Conservation (phyloP, 169 alveolate genomes). For the Cryptosporidium sp. region DNA sequence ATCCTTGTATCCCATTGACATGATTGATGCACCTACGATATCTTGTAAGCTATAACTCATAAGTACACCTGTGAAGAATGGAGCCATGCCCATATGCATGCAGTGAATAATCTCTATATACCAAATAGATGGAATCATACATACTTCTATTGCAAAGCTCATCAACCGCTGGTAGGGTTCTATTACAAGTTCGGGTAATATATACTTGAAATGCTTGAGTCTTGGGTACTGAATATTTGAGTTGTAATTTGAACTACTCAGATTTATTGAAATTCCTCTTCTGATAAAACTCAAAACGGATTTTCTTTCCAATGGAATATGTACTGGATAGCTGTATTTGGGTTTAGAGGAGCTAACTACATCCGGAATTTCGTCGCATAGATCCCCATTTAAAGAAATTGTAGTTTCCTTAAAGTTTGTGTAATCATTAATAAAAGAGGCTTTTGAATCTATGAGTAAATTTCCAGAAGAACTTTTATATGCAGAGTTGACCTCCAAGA, state of each 20-base stretch:
- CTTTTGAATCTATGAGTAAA: not conserved
- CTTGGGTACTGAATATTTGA: constrained; percentile 21
- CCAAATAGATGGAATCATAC: constrained; percentile 42
- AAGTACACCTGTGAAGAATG: not conserved
- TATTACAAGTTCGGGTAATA: not conserved
- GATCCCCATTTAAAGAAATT: constrained; percentile 6
- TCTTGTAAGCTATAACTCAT: constrained; percentile 26
- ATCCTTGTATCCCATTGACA: constrained; percentile 8
- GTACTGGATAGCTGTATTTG: not conserved
- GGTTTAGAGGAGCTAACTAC: not conserved
- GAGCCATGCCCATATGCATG: constrained; percentile 30
- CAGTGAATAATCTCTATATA: constrained; percentile 25
- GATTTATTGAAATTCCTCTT: not conserved
- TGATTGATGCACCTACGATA: not conserved
- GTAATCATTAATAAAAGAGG: not conserved
- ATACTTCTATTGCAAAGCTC: constrained; percentile 22
- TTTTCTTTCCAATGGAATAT: constrained; percentile 18
- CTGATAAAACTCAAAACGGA: not conserved
- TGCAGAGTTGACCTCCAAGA: not conserved
- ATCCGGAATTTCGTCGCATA: constrained; percentile 10
- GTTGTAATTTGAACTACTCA: not conserved
- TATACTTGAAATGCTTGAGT: constrained; percentile 14
- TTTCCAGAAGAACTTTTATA: not conserved
- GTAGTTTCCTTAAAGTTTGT: not conserved
- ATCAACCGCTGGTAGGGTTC: constrained; percentile 20